phyloP scores from a whole-genome alignment of 106 monocot genomes.

The Dendrobium huoshanense region DNA sequence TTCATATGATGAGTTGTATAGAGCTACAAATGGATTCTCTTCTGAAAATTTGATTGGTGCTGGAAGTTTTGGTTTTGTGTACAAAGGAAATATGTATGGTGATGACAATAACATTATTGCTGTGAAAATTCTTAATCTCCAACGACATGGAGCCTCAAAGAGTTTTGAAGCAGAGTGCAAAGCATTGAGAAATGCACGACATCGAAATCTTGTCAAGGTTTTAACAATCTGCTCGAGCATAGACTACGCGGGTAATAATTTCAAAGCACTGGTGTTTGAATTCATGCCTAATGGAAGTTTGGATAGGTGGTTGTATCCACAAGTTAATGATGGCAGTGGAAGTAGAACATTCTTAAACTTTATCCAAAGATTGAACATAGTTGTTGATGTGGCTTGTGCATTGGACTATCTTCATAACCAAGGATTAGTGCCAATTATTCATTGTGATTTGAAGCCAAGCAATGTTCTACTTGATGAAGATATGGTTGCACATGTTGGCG shows the following conservation, averaged over 20 bases:
- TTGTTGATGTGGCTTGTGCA: constrained; percentile 41
- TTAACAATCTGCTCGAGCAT: constrained; percentile 19
- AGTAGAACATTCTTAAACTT: not conserved
- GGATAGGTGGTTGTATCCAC: constrained; percentile 23
- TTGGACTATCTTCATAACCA: constrained; percentile 49
- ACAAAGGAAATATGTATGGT: constrained; percentile 10
- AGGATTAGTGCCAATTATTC: constrained; percentile 18
- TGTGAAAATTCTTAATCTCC: constrained; percentile 37
- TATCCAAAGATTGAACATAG: constrained; percentile 27
- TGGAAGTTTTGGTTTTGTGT: constrained; percentile 21
- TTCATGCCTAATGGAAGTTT: constrained; percentile 34
- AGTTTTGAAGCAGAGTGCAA: constrained; percentile 45
- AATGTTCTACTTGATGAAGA: constrained; percentile 22
- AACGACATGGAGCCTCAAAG: constrained; percentile 25
- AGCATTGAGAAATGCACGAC: constrained; percentile 16
- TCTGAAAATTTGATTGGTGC: constrained; percentile 22
- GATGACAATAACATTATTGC: constrained; percentile 5
- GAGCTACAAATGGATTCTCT: constrained; percentile 29
- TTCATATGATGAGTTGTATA: constrained; percentile 22
- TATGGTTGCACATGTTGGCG: constrained; percentile 35
- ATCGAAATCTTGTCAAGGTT: constrained; percentile 40
- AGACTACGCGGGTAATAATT: constrained; percentile 17
- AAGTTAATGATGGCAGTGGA: no score
- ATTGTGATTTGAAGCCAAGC: constrained; percentile 38
- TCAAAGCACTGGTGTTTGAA: constrained; percentile 24